Conservation (phyloP, 768 basidiomycete genomes). For the Leccinum boreale region DNA sequence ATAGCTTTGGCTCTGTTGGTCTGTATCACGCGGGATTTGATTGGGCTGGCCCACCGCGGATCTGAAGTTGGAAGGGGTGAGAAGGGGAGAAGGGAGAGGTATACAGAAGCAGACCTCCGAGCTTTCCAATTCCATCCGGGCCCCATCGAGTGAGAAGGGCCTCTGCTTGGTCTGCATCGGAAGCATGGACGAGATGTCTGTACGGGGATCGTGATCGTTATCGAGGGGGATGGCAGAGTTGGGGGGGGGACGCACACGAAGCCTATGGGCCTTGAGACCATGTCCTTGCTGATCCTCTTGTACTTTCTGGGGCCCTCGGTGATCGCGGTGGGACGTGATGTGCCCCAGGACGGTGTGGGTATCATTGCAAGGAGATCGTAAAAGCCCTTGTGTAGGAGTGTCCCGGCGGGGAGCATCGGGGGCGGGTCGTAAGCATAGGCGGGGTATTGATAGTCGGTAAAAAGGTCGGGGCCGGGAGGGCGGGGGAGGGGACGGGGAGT, state of each 20-base stretch:
- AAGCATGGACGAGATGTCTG: conserved; percentile 89
- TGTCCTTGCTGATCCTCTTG: conserved; percentile 78
- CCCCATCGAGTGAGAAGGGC: conserved; percentile 86
- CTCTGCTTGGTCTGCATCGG: conserved; percentile 85
- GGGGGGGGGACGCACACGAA: conserved; percentile 65
- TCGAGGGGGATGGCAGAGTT: conserved; percentile 11
- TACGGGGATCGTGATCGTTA: conserved; percentile 18
- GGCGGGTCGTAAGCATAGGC: conserved; percentile 7
- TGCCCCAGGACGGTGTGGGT: conserved; percentile 47
- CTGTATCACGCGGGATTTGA: conserved; percentile 73
- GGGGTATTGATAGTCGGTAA: conserved; percentile 1
- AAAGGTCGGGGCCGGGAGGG: not conserved
- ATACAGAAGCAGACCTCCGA: conserved; percentile 60
- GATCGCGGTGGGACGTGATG: conserved; percentile 29
- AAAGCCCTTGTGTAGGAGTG: conserved; percentile 85
- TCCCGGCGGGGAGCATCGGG: conserved; percentile 61
- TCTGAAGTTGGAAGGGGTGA: conserved; percentile 44
- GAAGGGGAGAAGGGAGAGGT: conserved; percentile 17
- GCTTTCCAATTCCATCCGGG: conserved; percentile 82
- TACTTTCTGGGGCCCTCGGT: conserved; percentile 56
- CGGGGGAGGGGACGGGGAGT: not conserved
- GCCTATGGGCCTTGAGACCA: conserved; percentile 79
- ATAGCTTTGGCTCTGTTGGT: conserved; percentile 67
- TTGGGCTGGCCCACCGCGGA: conserved; percentile 85
- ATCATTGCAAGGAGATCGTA: conserved; percentile 82